Evolutionary conservation across 148 eudicot genomes (phyloP).

Genomic region (Salicornia ramosissima): DNA sequence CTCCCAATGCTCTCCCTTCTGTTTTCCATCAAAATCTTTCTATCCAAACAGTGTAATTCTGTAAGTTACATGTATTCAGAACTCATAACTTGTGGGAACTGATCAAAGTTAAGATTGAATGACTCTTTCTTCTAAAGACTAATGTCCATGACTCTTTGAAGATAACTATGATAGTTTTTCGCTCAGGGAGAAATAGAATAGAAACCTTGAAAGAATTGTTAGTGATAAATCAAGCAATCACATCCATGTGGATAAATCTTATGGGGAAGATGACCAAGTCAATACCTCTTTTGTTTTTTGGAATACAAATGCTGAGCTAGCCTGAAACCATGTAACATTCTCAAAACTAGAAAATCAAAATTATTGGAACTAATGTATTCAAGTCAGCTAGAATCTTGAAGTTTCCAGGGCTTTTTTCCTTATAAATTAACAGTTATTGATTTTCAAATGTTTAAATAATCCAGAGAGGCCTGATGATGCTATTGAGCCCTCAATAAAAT

Average conservation of each 20-base stretch:
- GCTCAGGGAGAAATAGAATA: not conserved
- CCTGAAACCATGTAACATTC: not conserved
- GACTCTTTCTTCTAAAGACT: not conserved
- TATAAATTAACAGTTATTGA: not conserved
- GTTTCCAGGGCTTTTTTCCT: not conserved
- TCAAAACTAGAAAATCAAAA: not conserved
- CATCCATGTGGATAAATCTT: not conserved
- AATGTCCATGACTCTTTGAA: not conserved
- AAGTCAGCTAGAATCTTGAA: not conserved
- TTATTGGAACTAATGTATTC: not conserved
- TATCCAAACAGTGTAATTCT: too few relatives aligned
- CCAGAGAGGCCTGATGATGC: not conserved
- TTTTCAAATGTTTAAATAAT: not conserved
- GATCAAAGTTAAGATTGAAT: not conserved
- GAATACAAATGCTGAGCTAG: not conserved
- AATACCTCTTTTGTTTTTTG: conserved; percentile 5
- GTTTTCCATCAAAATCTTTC: too few relatives aligned
- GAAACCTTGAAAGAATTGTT: not conserved
- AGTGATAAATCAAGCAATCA: not conserved
- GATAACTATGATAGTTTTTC: not conserved
- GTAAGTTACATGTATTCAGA: not conserved
- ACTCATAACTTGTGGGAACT: not conserved
- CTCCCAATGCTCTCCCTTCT: too few relatives aligned
- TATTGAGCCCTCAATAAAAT: not conserved
- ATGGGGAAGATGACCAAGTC: not conserved